Base-by-base conservation (phyloP, 345 rosid species). In the Brassica carinata region DNA sequence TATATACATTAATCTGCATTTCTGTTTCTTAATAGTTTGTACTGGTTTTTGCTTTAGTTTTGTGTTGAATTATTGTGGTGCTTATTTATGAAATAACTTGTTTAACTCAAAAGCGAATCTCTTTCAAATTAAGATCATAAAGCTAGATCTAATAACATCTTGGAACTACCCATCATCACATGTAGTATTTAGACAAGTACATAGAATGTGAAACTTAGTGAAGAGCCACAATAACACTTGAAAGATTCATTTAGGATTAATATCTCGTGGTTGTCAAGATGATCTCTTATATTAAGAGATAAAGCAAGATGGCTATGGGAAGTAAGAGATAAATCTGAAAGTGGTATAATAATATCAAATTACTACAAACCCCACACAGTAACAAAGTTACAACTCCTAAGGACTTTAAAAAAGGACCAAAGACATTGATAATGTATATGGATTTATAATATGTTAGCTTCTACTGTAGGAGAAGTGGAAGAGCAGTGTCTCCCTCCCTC, bases 321-420 rank as follows among this genome's bases (percentile, higher is more conserved):
- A 8, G 38, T 34, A 34, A 34, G 1, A 34, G 38, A 34, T 34
- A 33, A 19, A 69, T 31, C 17, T 77, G 45, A 30, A 34, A 70
- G 38, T 48, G 55, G 23, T 62, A 69, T 33, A 30, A 30, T 18
- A 23, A 51, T 27, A 71, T 63, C 76, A 77, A 34, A 69, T 8
- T n/a, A 62, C 36, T 31, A 77, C 19, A 62, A 29, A 17, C 53
- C 26, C 26, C 0, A 79, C 67, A 58, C 63, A 73, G 64, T 67
- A 45, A 79, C 78, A 74, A 74, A 74, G 65, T 72, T 74, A 53
- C 75, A 79, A 64, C 57, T n/a, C 66, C 15, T n/a, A 15, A 29
- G 19, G 63, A 61, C 74, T 27, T 18, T 55, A n/a, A 51, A n/a
- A n/a, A 51, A 14, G 18, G 58, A 71, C 36, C 72, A 34, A 15